A percentile compares a stretch with the other conserved stretches of the same genome.
Evolutionary conservation across 2,329 filamentous ascomycete species (phyloP).

Genomic region (Fusarium pseudograminearum): DNA sequence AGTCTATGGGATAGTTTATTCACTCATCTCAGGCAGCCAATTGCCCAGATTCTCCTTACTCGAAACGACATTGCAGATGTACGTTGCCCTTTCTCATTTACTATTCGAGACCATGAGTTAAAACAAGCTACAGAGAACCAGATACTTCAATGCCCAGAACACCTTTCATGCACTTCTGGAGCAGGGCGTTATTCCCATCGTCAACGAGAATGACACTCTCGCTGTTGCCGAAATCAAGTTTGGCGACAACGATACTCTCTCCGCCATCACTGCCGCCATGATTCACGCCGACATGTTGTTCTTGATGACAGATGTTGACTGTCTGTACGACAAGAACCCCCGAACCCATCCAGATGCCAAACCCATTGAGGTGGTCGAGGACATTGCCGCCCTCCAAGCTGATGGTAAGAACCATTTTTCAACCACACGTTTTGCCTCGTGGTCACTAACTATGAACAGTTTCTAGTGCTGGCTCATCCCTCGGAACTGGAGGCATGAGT

Average conservation of each 20-base stretch:
- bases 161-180: slow-evolving; percentile 90
- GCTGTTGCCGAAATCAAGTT: slow-evolving; percentile 99
- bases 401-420: slow-evolving; percentile 68
- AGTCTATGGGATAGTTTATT: slow-evolving; percentile 96
- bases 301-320: slow-evolving; percentile 99
- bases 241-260: slow-evolving; percentile 97
- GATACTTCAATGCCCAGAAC: slow-evolving; percentile 97
- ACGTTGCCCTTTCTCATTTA: slow-evolving; percentile 47
- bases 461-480: slow-evolving; percentile 85
- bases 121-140: slow-evolving; percentile 72
- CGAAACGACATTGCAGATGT: slow-evolving; percentile 96
- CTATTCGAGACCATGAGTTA: neutral
- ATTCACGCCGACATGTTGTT: slow-evolving; percentile 97
- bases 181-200: slow-evolving; percentile 97
- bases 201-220: slow-evolving; percentile 98
- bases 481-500: slow-evolving; percentile 96
- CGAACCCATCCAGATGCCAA: slow-evolving; percentile 85
- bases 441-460: slow-evolving; percentile 62
- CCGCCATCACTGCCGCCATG: slow-evolving; percentile 96
- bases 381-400: slow-evolving; percentile 83
- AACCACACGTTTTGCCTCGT: neutral
- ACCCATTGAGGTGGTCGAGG: slow-evolving; percentile 91
- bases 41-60: slow-evolving; percentile 94
- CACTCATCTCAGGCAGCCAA: slow-evolving; percentile 85
- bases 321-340: slow-evolving; percentile 96